Conservation (phyloP, 768 basidiomycete species). For the Rhodotorula taiwanensis region DNA sequence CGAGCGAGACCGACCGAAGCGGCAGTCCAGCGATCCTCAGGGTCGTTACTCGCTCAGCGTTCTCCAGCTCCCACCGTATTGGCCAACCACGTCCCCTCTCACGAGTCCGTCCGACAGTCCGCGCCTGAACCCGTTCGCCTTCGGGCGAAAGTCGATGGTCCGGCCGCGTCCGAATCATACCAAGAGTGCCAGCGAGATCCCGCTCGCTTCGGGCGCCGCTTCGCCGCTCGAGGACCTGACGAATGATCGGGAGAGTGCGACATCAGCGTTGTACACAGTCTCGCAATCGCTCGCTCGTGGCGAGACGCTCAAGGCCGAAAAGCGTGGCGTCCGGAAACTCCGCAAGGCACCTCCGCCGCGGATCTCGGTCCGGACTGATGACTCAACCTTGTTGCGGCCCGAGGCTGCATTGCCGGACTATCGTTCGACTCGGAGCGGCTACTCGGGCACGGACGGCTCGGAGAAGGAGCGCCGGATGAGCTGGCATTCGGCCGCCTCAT, state of each 20-base stretch:
- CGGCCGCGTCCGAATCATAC: conserved; percentile 2
- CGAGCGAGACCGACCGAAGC: neutral
- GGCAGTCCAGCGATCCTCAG: neutral
- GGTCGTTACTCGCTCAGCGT: conserved; percentile 20
- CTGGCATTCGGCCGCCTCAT: conserved; percentile 8
- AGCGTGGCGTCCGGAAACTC: conserved; percentile 18
- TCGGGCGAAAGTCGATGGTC: conserved; percentile 4
- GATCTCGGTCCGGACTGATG: conserved; percentile 15
- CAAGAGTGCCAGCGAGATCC: conserved; percentile 12
- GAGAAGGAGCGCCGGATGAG: neutral
- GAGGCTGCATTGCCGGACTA: no score
- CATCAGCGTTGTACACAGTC: no score
- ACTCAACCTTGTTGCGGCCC: conserved; percentile 13
- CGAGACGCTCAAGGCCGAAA: conserved; percentile 24
- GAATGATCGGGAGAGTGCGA: no score
- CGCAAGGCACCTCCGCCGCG: neutral
- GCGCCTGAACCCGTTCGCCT: conserved; percentile 8
- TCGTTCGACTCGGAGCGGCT: no score
- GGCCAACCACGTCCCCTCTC: neutral
- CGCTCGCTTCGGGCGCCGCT: neutral
- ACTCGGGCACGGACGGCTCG: no score
- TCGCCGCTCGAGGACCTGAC: no score
- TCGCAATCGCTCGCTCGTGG: conserved; percentile 1
- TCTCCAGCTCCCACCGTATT: neutral
- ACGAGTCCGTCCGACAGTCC: neutral